These are phyloP conservation scores for Fusarium circinatum DNA, from an alignment of 2,329 filamentous ascomycete genomes.

Conservation along the genomic window DNA sequence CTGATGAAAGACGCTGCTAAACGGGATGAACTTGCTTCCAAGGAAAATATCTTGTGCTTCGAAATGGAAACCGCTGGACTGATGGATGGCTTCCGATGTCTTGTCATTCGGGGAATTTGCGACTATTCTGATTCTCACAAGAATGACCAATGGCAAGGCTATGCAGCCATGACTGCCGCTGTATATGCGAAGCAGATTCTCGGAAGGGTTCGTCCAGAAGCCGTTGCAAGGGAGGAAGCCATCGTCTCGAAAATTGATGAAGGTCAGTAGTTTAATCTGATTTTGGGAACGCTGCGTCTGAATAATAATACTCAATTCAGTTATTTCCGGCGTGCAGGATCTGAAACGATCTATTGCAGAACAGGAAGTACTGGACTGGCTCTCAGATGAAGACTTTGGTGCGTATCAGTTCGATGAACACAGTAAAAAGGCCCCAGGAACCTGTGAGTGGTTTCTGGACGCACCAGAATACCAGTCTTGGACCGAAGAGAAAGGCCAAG, in stretches of 20 bases:
- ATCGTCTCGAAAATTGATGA: rapidly evolving
- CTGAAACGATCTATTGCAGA: rapidly evolving
- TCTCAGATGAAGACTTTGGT: rapidly evolving
- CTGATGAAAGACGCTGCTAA: rapidly evolving
- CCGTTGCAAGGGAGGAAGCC: rapidly evolving
- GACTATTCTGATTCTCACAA: background rate
- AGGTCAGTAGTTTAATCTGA: rapidly evolving
- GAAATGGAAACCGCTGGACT: background rate
- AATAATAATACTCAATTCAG: rapidly evolving
- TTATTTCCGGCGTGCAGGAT: rapidly evolving
- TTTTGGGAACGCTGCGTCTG: rapidly evolving
- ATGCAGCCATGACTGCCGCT: background rate
- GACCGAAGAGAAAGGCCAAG: background rate
- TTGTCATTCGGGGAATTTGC: background rate
- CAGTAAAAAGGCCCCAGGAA: background rate
- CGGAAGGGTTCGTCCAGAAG: rapidly evolving
- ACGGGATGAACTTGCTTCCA: background rate
- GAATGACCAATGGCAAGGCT: background rate
- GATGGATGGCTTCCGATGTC: background rate
- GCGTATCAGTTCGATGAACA: background rate
- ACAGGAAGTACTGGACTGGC: rapidly evolving
- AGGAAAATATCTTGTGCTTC: background rate
- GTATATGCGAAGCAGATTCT: background rate
- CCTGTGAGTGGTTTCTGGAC: rapidly evolving
- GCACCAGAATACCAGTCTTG: rapidly evolving